A percentile compares a stretch with the other conserved stretches of the same genome.
Evolutionary conservation across 1,284 basidiomycete species (phyloP).

Genomic region (Agroathelia rolfsii): DNA sequence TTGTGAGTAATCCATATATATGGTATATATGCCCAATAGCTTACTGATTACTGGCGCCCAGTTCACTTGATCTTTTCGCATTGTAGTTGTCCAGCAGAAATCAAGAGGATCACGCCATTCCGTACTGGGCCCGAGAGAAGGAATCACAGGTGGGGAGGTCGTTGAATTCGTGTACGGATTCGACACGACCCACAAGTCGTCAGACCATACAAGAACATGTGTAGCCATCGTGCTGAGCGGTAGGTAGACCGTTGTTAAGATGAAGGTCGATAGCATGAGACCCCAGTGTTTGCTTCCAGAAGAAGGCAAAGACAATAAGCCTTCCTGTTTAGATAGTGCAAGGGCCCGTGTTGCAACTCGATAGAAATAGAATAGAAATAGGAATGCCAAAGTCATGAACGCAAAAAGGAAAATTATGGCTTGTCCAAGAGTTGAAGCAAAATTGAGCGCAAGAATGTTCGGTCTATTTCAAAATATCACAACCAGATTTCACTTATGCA

Average conservation of each 20-base stretch:
- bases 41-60: slow-evolving; percentile 56
- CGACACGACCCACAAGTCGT: slow-evolving; percentile 62
- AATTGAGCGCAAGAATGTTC: slow-evolving; percentile 61
- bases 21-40: no score
- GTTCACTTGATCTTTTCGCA: slow-evolving; percentile 65
- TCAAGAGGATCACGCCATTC: slow-evolving; percentile 56
- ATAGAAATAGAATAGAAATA: slow-evolving; percentile 48
- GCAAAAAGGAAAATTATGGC: slow-evolving; percentile 45
- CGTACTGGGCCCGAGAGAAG: slow-evolving; percentile 43
- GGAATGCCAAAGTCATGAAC: slow-evolving; percentile 42
- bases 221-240: slow-evolving; percentile 64
- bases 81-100: slow-evolving; percentile 73
- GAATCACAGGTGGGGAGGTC: slow-evolving; percentile 33
- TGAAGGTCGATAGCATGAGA: slow-evolving; percentile 48
- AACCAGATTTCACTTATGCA: slow-evolving; percentile 9
- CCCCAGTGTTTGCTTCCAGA: slow-evolving; percentile 37
- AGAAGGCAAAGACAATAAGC: no score
- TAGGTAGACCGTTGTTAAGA: slow-evolving; percentile 56
- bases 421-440: slow-evolving; percentile 42
- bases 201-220: slow-evolving; percentile 63
- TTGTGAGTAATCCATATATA: no score
- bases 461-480: slow-evolving; percentile 35
- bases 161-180: slow-evolving; percentile 61
- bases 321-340: no score
- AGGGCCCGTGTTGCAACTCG: slow-evolving; percentile 34